These are phyloP conservation scores for Wickerhamiella siamensis DNA, from an alignment of 805 yeast species.

Conservation along the genomic window DNA sequence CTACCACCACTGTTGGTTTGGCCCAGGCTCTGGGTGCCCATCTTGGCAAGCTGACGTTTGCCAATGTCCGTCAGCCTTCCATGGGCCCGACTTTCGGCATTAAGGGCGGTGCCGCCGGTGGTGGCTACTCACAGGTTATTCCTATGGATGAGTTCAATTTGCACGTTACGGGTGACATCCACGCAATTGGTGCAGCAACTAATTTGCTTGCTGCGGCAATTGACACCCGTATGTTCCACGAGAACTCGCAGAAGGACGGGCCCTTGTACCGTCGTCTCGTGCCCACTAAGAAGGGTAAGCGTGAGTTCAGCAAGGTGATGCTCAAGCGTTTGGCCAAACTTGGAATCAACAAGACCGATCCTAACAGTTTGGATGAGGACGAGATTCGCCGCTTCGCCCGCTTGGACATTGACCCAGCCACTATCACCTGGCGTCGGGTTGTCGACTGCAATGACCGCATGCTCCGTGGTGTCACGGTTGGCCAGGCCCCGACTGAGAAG, in stretches of 20 bases:
- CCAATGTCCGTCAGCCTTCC: conserved; percentile 93
- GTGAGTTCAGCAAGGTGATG: conserved; percentile 71
- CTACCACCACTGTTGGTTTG: conserved; percentile 89
- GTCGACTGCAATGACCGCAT: conserved; percentile 90
- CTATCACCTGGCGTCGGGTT: conserved; percentile 85
- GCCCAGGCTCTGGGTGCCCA: conserved; percentile 94
- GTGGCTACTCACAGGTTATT: conserved; percentile 93
- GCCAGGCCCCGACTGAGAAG: conserved; percentile 87
- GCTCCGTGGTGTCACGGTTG: conserved; percentile 76
- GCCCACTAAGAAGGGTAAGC: conserved; percentile 67
- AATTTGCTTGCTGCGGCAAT: conserved; percentile 91
- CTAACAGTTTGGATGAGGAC: conserved; percentile 63
- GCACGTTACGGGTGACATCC: conserved; percentile 96
- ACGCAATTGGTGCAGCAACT: conserved; percentile 88
- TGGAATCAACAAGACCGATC: conserved; percentile 70
- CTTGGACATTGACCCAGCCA: conserved; percentile 75
- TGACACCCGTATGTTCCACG: conserved; percentile 95
- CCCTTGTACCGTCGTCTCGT: conserved; percentile 75
- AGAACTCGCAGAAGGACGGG: conserved; percentile 64
- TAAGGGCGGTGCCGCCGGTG: conserved; percentile 99
- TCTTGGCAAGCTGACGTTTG: conserved; percentile 65
- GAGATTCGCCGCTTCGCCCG: conserved; percentile 65
- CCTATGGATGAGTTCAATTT: conserved; percentile 98
- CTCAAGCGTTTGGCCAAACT: conserved; percentile 57
- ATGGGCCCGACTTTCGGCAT: conserved; percentile 99